Conservation (phyloP, 371 early-diverging fungal genomes). For the Circinella minor region DNA sequence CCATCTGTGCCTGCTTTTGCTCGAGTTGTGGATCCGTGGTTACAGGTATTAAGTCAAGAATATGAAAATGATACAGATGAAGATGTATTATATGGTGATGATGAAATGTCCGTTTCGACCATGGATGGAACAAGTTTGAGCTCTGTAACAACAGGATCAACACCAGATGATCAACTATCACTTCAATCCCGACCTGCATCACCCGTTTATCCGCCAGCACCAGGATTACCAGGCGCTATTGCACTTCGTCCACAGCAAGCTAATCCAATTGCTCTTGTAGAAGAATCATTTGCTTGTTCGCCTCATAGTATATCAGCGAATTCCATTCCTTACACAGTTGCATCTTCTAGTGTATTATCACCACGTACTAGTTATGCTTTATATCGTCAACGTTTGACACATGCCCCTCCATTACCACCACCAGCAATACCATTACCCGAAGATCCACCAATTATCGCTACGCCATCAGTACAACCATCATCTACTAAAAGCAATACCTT, state of each 20-base stretch:
- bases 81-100: conserved; percentile 12
- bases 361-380: conserved; percentile 29
- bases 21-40: conserved; percentile 3
- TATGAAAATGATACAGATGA: conserved; percentile 26
- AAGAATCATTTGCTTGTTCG: conserved; percentile 21
- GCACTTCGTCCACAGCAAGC: conserved; percentile 23
- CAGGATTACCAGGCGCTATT: conserved; percentile 22
- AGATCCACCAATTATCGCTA: neutral
- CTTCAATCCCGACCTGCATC: conserved; percentile 26
- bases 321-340: conserved; percentile 26
- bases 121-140: conserved; percentile 11
- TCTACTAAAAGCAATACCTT: too few species aligned
- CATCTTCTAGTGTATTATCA: conserved; percentile 44
- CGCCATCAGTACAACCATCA: neutral
- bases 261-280: conserved; percentile 12
- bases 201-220: conserved; percentile 16
- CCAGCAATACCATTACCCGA: conserved; percentile 6
- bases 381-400: conserved; percentile 16
- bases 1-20: neutral
- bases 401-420: conserved; percentile 3
- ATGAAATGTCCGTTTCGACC: conserved; percentile 12
- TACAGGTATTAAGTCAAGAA: conserved; percentile 1
- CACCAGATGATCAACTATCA: conserved; percentile 4
- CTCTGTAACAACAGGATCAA: neutral
- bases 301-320: conserved; percentile 2